These are phyloP conservation scores for Lepidium aucheri DNA, from an alignment of 345 rosid species.

Conservation along the genomic window DNA sequence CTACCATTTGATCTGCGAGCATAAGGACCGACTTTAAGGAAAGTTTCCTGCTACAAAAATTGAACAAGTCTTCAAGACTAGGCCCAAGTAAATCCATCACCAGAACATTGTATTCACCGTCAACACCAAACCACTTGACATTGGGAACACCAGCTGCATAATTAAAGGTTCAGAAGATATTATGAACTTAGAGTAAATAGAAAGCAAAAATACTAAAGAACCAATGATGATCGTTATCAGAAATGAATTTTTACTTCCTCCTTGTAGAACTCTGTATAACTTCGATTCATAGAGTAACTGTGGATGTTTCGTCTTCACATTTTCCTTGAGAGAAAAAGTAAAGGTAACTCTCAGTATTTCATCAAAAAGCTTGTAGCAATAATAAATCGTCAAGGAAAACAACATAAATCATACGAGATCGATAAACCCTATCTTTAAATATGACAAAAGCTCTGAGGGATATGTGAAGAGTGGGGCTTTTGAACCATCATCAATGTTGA, in stretches of 20 bases:
- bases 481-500: neutral
- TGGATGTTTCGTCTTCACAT: constrained; percentile 87
- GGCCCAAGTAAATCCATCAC: constrained; percentile 99
- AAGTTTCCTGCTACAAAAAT: constrained; percentile 88
- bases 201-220: neutral
- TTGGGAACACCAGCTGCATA: constrained; percentile 91
- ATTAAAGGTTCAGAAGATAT: neutral
- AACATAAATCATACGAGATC: neutral
- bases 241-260: constrained; percentile 54
- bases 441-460: neutral
- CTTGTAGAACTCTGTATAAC: constrained; percentile 79
- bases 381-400: neutral
- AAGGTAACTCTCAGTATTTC: neutral
- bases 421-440: neutral
- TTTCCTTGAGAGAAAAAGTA: constrained; percentile 44
- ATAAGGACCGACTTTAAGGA: constrained; percentile 92
- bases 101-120: constrained; percentile 92
- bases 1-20: constrained; percentile 99
- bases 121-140: constrained; percentile 88
- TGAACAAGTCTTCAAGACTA: constrained; percentile 95
- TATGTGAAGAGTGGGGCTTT: neutral
- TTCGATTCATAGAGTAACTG: constrained; percentile 83
- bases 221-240: neutral
- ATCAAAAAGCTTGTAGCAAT: neutral
- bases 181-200: neutral